These are phyloP conservation scores for Gossypium davidsonii DNA, from an alignment of 441 rosid genomes.

Conservation along the genomic window DNA sequence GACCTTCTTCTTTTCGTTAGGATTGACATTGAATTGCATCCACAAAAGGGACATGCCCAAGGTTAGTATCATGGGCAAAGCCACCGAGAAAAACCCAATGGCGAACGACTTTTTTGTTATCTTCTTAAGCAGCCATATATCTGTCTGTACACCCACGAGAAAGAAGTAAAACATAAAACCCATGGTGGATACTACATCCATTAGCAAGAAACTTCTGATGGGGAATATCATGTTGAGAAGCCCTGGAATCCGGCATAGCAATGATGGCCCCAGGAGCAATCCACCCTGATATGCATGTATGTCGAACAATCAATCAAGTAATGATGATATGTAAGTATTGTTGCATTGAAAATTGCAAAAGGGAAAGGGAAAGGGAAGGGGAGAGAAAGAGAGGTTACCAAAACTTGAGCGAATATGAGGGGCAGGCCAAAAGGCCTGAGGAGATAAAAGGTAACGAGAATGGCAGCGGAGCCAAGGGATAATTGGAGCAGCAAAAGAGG, in stretches of 20 bases:
- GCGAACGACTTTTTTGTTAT: constrained; percentile 13
- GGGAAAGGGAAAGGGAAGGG: background rate
- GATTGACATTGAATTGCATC: too few relatives aligned
- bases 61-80: constrained; percentile 17
- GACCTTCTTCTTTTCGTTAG: background rate
- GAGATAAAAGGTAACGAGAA: constrained; percentile 12
- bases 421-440: constrained; percentile 21
- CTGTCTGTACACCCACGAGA: constrained; percentile 22
- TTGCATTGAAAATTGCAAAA: background rate
- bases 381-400: constrained; percentile 11
- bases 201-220: constrained; percentile 13
- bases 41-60: background rate
- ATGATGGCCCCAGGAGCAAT: constrained; percentile 20
- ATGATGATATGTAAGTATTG: background rate
- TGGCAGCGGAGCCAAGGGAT: background rate
- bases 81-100: constrained; percentile 17
- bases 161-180: constrained; percentile 23
- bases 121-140: constrained; percentile 13
- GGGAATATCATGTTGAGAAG: constrained; percentile 11
- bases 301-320: background rate
- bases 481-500: constrained; percentile 23
- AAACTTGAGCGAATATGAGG: constrained; percentile 16
- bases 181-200: constrained; percentile 20
- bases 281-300: constrained; percentile 19
- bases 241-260: background rate